Evolutionary conservation across 257 asterid genomes (phyloP), one percentile per base, ranked within the genome.

Genomic region (Leonotis leonurus): DNA sequence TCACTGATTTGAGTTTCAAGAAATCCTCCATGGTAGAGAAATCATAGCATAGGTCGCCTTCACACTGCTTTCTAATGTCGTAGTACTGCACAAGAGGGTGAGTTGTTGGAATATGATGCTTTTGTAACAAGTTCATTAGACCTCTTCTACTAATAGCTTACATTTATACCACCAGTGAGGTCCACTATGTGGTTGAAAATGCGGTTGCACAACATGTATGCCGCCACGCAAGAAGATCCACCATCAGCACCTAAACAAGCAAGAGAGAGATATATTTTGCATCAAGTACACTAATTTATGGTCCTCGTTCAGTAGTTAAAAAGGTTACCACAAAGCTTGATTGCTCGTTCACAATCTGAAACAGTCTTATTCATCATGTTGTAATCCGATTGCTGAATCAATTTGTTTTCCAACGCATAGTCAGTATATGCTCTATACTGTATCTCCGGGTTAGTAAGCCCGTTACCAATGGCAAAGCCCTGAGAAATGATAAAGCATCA

Each of bases 391-490:
- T 72, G 62, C 10, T 67, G 53, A n/a, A 82, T 79, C 64, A 82
- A 71, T 56, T 73, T 75, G 75, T 66, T 77, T 67, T 79, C 78
- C 75, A 82, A 60, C 25, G 85, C 88, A 43, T 79, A 82, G 70
- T 82, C 85, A 3, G 71, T 66, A 69, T 82, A 79, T 6, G 81
- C 80, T 44, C 46, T 68, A 49, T 79, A 82, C 66, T 82, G 88
- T 57, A 82, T 79, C 70, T 79, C 83, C 1, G 83, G 83, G 72
- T 79, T 61, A 0, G 85, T 82, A 13, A 79, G 82, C 58, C 85
- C 88, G 65, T 82, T 82, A 4, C 85, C 85, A 13, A 82, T 82
- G 26, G 88, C 85, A 32, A 79, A 72, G 44, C 89, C 85, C 89
- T 82, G 61, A 14, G 63, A 43, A 59, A 64, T 12, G 64, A 37